Evolutionary conservation across 2,329 filamentous ascomycete species (phyloP), one percentile per base, ranked within the genome.

Genomic region (Harringtonia aguacate): DNA sequence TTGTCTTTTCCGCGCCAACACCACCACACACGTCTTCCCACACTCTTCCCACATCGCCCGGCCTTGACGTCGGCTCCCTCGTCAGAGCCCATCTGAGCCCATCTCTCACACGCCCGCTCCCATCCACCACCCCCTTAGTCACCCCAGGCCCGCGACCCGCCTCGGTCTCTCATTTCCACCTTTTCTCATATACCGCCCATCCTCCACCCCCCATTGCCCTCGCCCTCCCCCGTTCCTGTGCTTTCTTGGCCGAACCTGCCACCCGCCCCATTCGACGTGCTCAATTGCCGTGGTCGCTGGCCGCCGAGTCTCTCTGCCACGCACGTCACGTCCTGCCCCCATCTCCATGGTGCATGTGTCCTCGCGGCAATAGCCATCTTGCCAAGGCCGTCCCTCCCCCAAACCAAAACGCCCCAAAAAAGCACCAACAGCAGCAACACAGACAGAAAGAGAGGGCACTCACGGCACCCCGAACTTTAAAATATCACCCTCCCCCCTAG

Each of bases 91-190:
- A 18, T 29, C 31, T 37, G n/a, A 17, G n/a, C 44, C 24, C 24
- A 27, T 35, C 38, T 37, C 41, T 31, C 31, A 22, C 31, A 37
- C 33, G 20, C 36, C 34, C 38, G 13, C 15, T 38, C 41, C 20
- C 35, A 24, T 33, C 22, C 15, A 29, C 38, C 37, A 38, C 39
- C 37, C 28, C 43, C 24, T 18, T 18, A 36, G 44, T 46, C 38
- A 33, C 40, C 41, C 42, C 38, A 41, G 41, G 33, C 45, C 46
- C 42, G 44, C 35, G 40, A 45, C 39, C 36, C 41, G 41, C 43
- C 47, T 46, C 44, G 47, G 44, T 41, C 44, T 41, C 47, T 44
- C 44, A 48, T 48, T 48, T 45, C 46, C 46, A 45, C 43, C 38
- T 45, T 33, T 39, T 39, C 40, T 31, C 38, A 41, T 46, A 44